These are phyloP conservation scores for Eimeria acervulina DNA, from an alignment of 169 alveolate genomes.

Conservation along the genomic window DNA sequence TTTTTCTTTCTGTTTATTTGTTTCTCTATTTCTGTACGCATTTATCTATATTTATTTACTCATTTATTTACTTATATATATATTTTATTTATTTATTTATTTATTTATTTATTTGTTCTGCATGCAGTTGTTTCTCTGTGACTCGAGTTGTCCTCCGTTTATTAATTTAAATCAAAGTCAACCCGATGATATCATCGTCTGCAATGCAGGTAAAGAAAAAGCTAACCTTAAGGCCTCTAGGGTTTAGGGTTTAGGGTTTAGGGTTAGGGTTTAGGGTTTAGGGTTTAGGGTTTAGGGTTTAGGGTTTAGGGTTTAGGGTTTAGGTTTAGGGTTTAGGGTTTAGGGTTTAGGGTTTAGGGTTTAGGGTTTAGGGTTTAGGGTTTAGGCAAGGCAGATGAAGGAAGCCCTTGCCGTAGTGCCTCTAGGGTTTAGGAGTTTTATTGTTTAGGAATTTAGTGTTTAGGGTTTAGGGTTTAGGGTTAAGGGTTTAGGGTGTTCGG, in stretches of 20 bases:
- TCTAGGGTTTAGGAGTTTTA: constrained; percentile 18
- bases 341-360: background rate
- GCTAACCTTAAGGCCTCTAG: background rate
- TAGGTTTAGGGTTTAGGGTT: background rate
- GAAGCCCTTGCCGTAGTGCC: background rate
- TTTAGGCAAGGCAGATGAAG: background rate
- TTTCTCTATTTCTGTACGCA: too few species aligned
- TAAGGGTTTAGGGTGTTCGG: background rate
- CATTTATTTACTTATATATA: background rate
- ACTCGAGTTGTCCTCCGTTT: constrained; percentile 49
- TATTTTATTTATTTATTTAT: too few species aligned
- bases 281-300: background rate
- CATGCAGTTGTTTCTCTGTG: constrained; percentile 39
- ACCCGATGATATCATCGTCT: constrained; percentile 47
- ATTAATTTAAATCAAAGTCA: background rate
- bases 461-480: constrained; percentile 7
- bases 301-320: too few species aligned
- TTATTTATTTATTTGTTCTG: background rate
- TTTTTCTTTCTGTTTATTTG: too few species aligned
- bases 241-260: constrained; percentile 34
- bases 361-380: too few species aligned
- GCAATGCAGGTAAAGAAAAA: constrained; percentile 22
- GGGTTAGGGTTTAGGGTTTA: background rate
- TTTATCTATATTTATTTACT: too few species aligned
- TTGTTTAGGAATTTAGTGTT: background rate